Evolutionary conservation across 2,329 filamentous ascomycete genomes (phyloP).

Genomic region (Nannizziopsis arthrosporioides): DNA sequence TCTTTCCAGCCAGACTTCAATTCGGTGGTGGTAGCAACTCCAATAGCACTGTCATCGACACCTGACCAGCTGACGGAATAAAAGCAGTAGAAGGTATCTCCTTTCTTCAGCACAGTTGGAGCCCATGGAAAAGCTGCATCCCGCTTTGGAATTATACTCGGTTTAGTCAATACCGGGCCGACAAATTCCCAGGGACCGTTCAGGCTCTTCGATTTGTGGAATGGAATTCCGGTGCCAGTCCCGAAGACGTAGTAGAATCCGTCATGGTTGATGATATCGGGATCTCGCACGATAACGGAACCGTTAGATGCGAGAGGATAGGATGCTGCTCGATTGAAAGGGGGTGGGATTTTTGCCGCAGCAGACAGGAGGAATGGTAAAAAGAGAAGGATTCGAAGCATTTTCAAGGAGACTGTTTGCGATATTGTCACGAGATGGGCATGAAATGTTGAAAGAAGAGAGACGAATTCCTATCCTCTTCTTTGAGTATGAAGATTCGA

Average conservation of each 20-base stretch:
- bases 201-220: slow-evolving; percentile 20
- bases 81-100: slow-evolving; percentile 28
- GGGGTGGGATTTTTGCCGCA: neutral
- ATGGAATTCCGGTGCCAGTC: slow-evolving; percentile 22
- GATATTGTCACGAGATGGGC: too few relatives aligned
- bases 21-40: slow-evolving; percentile 24
- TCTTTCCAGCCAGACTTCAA: slow-evolving; percentile 25
- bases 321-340: neutral
- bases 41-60: slow-evolving; percentile 27
- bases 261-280: slow-evolving; percentile 24
- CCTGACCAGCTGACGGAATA: slow-evolving; percentile 25
- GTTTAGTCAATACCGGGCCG: slow-evolving; percentile 23
- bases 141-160: slow-evolving; percentile 23
- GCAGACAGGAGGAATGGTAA: neutral
- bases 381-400: neutral
- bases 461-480: too few relatives aligned
- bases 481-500: too few relatives aligned
- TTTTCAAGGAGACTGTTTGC: neutral
- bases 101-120: slow-evolving; percentile 23
- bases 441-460: too few relatives aligned
- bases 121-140: slow-evolving; percentile 28
- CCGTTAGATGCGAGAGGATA: neutral
- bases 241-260: slow-evolving; percentile 27
- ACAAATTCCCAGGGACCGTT: slow-evolving; percentile 25
- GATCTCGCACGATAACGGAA: slow-evolving; percentile 21